Base-by-base conservation (phyloP, 768 basidiomycete genomes). In the Lyophyllum decastes region DNA sequence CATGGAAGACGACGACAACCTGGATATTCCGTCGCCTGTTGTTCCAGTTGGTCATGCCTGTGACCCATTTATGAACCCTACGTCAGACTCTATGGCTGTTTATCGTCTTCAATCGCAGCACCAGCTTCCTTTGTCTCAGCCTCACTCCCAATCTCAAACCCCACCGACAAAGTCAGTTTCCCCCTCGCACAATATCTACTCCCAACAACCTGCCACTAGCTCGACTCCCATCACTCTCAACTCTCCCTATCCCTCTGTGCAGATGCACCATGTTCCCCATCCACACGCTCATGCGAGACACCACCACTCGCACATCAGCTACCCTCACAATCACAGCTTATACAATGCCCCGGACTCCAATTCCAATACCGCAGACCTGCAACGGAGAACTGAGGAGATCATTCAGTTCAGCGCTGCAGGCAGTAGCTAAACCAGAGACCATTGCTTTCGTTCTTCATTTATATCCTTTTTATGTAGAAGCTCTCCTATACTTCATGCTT, bases 241-340 rank as follows among this genome's bases (percentile, higher is more conserved):
- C 53, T 72, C 84, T n/a, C 82, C 86, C 17, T 90, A 86, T 66
- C 71, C 81, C 14, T 68, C 77, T 5, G 66, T 78, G 22, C 86
- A 82, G 66, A 88, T 92, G 87, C 89, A 91, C 64, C 90, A 90
- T 61, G 87, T 91, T 45, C 87, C 89, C 1, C 89, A 90, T 61
- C 88, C 89, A 1, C 89, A 90, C 57, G 87, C 88, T 0, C 89
- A 91, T 63, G 85, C 89, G 0, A 82, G 88, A 33, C 87, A 89
- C 60, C 89, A 87, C 61, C 86, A 87, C 64, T 79, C 82, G 2
- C 77, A 80, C 58, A 61, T 86, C 64, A 74, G 72, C 58, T 72
- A 69, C 61, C 61, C 71, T 57, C 69, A 70, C 64, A 63, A 69
- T 14, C 75, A 76, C 58, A 65, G 67, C 53, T 63, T 76, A 24